Conservation (phyloP, 2,329 filamentous ascomycete genomes). For the Trichoderma harzianum region DNA sequence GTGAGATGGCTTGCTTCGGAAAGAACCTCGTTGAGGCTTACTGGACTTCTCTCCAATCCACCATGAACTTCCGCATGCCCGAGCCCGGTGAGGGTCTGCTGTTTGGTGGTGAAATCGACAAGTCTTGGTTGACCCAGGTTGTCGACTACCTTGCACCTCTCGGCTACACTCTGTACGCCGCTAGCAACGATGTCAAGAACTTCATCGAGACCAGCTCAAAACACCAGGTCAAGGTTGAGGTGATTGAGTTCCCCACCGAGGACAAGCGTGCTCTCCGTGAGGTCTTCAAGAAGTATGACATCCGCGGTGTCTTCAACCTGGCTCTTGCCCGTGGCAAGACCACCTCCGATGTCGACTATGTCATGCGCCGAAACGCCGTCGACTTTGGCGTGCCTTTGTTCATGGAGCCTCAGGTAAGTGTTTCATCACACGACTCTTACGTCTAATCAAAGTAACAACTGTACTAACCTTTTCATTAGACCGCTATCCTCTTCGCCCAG, state of each 20-base stretch:
- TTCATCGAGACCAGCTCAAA: conserved; percentile 73
- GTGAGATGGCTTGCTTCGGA: conserved; percentile 98
- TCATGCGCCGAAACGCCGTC: conserved; percentile 96
- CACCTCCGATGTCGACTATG: conserved; percentile 88
- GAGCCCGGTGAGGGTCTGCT: conserved; percentile 93
- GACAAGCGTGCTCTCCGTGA: conserved; percentile 94
- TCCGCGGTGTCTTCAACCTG: conserved; percentile 93
- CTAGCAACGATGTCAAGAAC: conserved; percentile 74
- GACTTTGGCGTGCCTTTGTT: conserved; percentile 97
- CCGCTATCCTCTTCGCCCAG: conserved; percentile 89
- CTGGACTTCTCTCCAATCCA: conserved; percentile 93
- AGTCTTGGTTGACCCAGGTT: conserved; percentile 70
- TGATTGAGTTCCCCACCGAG: conserved; percentile 94
- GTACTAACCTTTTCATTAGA: conserved; percentile 50
- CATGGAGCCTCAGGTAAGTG: conserved; percentile 90
- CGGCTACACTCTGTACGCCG: conserved; percentile 91
- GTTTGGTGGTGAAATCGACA: conserved; percentile 78
- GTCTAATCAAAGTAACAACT: neutral
- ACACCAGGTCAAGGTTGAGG: conserved; percentile 68
- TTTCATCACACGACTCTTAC: neutral
- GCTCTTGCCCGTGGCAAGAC: conserved; percentile 80
- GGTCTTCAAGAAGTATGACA: conserved; percentile 95
- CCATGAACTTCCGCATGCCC: conserved; percentile 98
- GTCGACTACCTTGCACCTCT: conserved; percentile 85
- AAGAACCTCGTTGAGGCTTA: conserved; percentile 95